Percentiles rank a stretch among this genome's conserved stretches.
Evolutionary conservation across 2,329 filamentous ascomycete genomes (phyloP).

Genomic region (Ophiosphaerella korrae): DNA sequence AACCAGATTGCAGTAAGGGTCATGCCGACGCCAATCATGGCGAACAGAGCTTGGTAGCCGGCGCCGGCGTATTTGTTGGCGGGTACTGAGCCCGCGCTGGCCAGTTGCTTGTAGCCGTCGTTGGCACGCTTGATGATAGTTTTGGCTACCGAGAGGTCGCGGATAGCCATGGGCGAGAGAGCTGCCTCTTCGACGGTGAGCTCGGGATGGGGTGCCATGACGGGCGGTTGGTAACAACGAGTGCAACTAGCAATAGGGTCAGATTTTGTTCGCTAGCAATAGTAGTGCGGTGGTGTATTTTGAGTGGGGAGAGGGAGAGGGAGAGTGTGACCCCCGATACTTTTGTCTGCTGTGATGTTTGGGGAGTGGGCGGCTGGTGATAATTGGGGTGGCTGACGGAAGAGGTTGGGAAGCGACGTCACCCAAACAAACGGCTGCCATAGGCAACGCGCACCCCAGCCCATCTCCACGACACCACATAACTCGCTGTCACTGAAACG

Average conservation of each 20-base stretch:
- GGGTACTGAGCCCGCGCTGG: slow-evolving; percentile 43
- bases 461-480: background rate
- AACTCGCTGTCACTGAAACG: too few species aligned
- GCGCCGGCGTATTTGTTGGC: slow-evolving; percentile 52
- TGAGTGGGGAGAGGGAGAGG: slow-evolving; percentile 1
- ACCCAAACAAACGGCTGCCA: slow-evolving; percentile 23
- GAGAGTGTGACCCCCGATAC: slow-evolving; percentile 13
- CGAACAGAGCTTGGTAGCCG: slow-evolving; percentile 84
- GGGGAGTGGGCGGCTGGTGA: slow-evolving; percentile 7
- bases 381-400: slow-evolving; percentile 10
- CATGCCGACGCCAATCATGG: slow-evolving; percentile 77
- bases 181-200: slow-evolving; percentile 21
- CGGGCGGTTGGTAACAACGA: slow-evolving; percentile 19
- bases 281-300: slow-evolving; percentile 6
- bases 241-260: slow-evolving; percentile 24
- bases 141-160: slow-evolving; percentile 34
- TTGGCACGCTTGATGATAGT: slow-evolving; percentile 35
- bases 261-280: slow-evolving; percentile 19
- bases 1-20: slow-evolving; percentile 86
- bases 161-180: slow-evolving; percentile 39
- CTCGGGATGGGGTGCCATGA: slow-evolving; percentile 40
- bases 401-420: slow-evolving; percentile 24
- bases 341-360: slow-evolving; percentile 17
- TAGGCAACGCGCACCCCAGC: slow-evolving; percentile 15
- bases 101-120: slow-evolving; percentile 23